A percentile compares a stretch with the other conserved stretches of the same genome.
Conservation (phyloP, 2,329 filamentous ascomycete genomes). For the Diaporthe caulivora region DNA sequence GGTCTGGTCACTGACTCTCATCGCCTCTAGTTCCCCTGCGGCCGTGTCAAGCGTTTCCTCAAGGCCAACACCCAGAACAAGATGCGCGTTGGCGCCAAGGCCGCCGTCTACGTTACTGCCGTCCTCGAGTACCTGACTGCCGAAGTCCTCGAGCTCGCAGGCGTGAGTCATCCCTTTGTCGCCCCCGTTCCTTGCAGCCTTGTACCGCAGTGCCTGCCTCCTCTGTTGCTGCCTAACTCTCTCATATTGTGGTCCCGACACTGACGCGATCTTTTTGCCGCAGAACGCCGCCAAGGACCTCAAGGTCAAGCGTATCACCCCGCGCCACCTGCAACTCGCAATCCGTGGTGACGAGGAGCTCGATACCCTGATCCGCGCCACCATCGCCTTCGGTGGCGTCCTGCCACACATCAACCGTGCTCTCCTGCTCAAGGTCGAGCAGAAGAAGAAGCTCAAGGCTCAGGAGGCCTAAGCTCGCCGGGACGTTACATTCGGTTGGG, state of each 20-base stretch:
- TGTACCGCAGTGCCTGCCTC: slow-evolving; percentile 4
- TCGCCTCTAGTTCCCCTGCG: slow-evolving; percentile 87
- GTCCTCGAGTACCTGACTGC: slow-evolving; percentile 98
- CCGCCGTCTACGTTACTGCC: slow-evolving; percentile 96
- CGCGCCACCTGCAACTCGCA: slow-evolving; percentile 95
- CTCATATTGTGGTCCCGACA: background rate
- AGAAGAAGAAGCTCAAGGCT: slow-evolving; percentile 55
- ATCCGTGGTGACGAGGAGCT: slow-evolving; percentile 99
- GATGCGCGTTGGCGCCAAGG: slow-evolving; percentile 99
- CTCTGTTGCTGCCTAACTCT: slow-evolving; percentile 11
- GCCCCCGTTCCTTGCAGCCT: slow-evolving; percentile 26
- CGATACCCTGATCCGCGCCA: slow-evolving; percentile 96
- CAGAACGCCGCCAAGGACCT: slow-evolving; percentile 98
- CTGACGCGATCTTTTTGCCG: slow-evolving; percentile 29
- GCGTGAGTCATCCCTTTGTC: slow-evolving; percentile 66
- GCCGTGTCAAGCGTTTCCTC: slow-evolving; percentile 99
- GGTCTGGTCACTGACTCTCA: slow-evolving; percentile 27
- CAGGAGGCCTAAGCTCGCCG: slow-evolving; percentile 47
- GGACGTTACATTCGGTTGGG: background rate
- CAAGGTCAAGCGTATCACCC: slow-evolving; percentile 99
- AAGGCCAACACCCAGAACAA: slow-evolving; percentile 99
- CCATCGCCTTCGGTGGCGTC: slow-evolving; percentile 98
- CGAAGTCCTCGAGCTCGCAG: slow-evolving; percentile 97
- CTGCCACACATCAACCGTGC: slow-evolving; percentile 99
- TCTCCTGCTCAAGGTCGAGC: slow-evolving; percentile 69